phyloP scores from a whole-genome alignment of 371 early-diverging fungal genomes.

The Circinella umbellata region DNA sequence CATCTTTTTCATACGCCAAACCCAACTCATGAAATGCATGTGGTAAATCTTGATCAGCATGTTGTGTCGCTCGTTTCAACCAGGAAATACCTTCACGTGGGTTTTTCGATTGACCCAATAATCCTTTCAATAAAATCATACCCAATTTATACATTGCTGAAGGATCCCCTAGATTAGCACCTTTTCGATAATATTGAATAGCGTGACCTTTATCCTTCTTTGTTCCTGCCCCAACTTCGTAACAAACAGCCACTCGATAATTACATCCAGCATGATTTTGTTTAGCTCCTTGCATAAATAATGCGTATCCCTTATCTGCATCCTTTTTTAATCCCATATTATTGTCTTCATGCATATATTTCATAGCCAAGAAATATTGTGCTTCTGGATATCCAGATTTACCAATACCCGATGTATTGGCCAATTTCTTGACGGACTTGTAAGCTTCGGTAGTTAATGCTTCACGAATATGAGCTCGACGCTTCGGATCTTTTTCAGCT shows the following conservation, averaged over 20 bases:
- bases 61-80: conserved; percentile 91
- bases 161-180: conserved; percentile 92
- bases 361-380: conserved; percentile 83
- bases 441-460: conserved; percentile 74
- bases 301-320: conserved; percentile 88
- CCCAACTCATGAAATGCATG: conserved; percentile 95
- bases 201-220: conserved; percentile 85
- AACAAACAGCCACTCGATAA: conserved; percentile 94
- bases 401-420: conserved; percentile 70
- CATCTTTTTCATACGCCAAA: conserved; percentile 83
- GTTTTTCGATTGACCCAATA: conserved; percentile 69
- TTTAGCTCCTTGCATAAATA: conserved; percentile 93
- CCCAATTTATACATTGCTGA: conserved; percentile 97
- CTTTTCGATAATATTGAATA: conserved; percentile 92
- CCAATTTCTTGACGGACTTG: conserved; percentile 78
- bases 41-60: conserved; percentile 84
- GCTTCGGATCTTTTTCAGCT: conserved; percentile 71
- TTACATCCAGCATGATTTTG: conserved; percentile 91
- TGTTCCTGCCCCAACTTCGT: conserved; percentile 94
- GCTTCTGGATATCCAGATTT: conserved; percentile 83
- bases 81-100: conserved; percentile 90
- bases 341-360: conserved; percentile 2
- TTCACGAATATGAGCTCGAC: conserved; percentile 73
- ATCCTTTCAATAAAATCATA: conserved; percentile 80
- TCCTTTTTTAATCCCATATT: conserved; percentile 54